Evolutionary conservation across 2,329 filamentous ascomycete genomes (phyloP).

Genomic region (Cladobotryum mycophilum): DNA sequence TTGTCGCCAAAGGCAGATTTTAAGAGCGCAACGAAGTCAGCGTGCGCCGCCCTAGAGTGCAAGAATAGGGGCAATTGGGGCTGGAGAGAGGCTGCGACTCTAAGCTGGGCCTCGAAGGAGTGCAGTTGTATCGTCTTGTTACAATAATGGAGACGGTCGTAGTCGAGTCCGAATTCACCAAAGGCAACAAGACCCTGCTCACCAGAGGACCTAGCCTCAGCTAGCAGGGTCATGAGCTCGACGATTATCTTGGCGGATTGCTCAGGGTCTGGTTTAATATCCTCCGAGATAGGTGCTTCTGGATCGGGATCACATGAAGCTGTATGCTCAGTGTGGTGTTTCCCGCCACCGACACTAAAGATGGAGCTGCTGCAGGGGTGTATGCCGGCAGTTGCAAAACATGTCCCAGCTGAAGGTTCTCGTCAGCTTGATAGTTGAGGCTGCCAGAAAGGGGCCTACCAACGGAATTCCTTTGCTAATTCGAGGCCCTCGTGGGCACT

Average conservation of each 20-base stretch:
- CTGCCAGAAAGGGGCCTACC: conserved; percentile 24
- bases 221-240: conserved; percentile 59
- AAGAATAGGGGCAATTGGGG: conserved; percentile 84
- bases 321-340: conserved; percentile 30
- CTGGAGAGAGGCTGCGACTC: conserved; percentile 61
- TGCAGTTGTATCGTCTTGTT: conserved; percentile 73
- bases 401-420: conserved; percentile 56
- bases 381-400: conserved; percentile 88
- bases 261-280: conserved; percentile 37
- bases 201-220: conserved; percentile 46
- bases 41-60: conserved; percentile 81
- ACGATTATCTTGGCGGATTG: conserved; percentile 46
- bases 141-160: conserved; percentile 82
- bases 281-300: conserved; percentile 41
- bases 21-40: conserved; percentile 73
- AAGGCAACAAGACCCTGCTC: conserved; percentile 60
- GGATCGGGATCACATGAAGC: conserved; percentile 50
- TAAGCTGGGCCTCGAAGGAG: conserved; percentile 78
- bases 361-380: conserved; percentile 83
- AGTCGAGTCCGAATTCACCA: conserved; percentile 94
- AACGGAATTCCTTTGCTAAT: conserved; percentile 69
- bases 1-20: conserved; percentile 48
- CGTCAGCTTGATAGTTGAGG: conserved; percentile 6
- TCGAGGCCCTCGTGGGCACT: conserved; percentile 71
- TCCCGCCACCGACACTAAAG: conserved; percentile 56